phyloP scores from a whole-genome alignment of 2,329 filamentous ascomycete genomes.

The Penicillium sp. region DNA sequence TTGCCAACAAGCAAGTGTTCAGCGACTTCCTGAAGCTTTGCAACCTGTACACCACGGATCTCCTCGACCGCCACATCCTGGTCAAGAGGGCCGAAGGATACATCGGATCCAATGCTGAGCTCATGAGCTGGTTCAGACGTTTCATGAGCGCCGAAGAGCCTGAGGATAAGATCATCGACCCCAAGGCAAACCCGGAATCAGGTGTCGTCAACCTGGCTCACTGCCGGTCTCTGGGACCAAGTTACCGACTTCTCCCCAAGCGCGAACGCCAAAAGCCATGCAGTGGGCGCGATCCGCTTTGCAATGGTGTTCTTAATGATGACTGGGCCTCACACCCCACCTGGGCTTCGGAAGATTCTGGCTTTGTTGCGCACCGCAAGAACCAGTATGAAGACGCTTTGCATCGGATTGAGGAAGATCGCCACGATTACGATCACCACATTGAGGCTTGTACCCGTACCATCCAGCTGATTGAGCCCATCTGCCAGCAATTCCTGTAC shows the following conservation, averaged over 20 bases:
- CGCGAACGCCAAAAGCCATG: constrained; percentile 87
- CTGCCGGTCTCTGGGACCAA: constrained; percentile 91
- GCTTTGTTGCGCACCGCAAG: constrained; percentile 96
- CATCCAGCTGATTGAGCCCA: constrained; percentile 91
- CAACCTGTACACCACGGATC: constrained; percentile 89
- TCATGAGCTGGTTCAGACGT: constrained; percentile 83
- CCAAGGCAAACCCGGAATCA: constrained; percentile 67
- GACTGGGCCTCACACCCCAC: constrained; percentile 98
- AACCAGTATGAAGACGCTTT: constrained; percentile 92
- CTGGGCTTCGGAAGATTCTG: constrained; percentile 97
- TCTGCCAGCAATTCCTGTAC: constrained; percentile 83
- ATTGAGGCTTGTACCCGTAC: constrained; percentile 94
- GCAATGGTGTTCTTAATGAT: constrained; percentile 89
- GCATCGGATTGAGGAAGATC: constrained; percentile 94
- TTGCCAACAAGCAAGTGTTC: constrained; percentile 87
- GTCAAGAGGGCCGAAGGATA: constrained; percentile 81
- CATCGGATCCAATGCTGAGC: constrained; percentile 81
- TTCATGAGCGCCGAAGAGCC: constrained; percentile 75
- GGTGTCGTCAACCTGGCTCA: constrained; percentile 91
- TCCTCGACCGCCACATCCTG: constrained; percentile 82
- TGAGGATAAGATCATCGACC: constrained; percentile 75
- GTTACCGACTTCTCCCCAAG: constrained; percentile 89
- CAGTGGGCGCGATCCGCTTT: constrained; percentile 91
- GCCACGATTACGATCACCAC: constrained; percentile 97
- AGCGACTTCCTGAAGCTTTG: constrained; percentile 96